These are phyloP conservation scores for Scytalidium lignicola DNA, from an alignment of 2,329 filamentous ascomycete species.

Conservation along the genomic window DNA sequence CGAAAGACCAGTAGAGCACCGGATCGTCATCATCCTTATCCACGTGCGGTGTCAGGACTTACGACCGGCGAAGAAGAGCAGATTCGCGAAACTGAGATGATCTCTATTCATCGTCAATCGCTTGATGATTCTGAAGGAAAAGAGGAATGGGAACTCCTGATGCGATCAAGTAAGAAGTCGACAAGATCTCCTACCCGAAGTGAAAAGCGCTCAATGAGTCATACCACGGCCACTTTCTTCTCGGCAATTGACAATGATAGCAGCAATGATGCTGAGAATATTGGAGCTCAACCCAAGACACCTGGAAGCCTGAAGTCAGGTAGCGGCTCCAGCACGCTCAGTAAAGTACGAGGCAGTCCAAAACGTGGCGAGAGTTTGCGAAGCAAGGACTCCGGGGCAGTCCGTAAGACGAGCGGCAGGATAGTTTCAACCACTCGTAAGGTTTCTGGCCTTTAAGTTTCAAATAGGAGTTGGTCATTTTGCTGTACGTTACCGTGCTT, in stretches of 20 bases:
- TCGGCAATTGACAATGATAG: slow-evolving; percentile 61
- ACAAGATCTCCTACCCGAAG: slow-evolving; percentile 54
- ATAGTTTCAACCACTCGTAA: slow-evolving; percentile 31
- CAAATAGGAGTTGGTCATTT: slow-evolving; percentile 10
- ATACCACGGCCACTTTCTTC: slow-evolving; percentile 66
- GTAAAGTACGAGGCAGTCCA: slow-evolving; percentile 58
- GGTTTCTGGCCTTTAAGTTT: slow-evolving; percentile 25
- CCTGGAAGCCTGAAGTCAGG: slow-evolving; percentile 51
- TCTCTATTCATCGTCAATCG: slow-evolving; percentile 56
- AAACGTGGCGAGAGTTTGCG: slow-evolving; percentile 46
- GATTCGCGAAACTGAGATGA: slow-evolving; percentile 51
- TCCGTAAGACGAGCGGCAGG: slow-evolving; percentile 63
- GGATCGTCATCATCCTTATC: slow-evolving; percentile 65
- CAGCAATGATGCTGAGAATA: slow-evolving; percentile 67
- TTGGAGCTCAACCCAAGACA: slow-evolving; percentile 50
- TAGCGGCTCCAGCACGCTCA: slow-evolving; percentile 41
- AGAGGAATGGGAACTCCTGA: slow-evolving; percentile 60
- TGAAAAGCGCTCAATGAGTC: slow-evolving; percentile 67
- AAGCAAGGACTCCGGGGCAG: slow-evolving; percentile 46
- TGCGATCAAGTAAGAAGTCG: slow-evolving; percentile 61
- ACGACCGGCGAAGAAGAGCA: slow-evolving; percentile 42
- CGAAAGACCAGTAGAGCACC: slow-evolving; percentile 80
- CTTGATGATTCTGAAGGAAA: slow-evolving; percentile 77
- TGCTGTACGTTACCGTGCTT: slow-evolving; percentile 13
- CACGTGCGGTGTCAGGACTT: slow-evolving; percentile 46